Evolutionary conservation across 176 grass and related monocot genomes (phyloP), one percentile per base, ranked within the genome.

Genomic region (Paspalum notatum): DNA sequence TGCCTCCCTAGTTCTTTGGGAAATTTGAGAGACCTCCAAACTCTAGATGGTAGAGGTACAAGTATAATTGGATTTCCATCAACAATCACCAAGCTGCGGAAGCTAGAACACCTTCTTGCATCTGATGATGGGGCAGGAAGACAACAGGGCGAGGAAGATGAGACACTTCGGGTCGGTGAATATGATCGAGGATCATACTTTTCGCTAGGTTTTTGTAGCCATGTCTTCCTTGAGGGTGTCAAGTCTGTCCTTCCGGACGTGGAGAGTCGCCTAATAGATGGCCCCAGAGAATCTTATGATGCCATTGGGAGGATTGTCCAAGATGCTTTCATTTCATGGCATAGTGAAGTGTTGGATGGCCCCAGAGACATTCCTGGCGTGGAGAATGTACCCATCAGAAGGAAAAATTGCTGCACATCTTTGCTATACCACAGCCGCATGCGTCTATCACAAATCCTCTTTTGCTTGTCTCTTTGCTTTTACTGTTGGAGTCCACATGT

Each of bases 1-100:
- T 1, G 13, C 3, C 44, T 82, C 0, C 68, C 80, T 6, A 2
- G 24, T 26, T 82, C 56, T 5, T 73, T 82, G 13, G 68, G 56
- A 6, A 82, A 82, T 18, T 1, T 73, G 18, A 27, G 45, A 32
- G 55, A 73, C 2, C 80, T 73, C 26, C 18, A 82, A 13, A 82
- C 80, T 42, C 7, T 82, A 18, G 80, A 82, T 53, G 5, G 62
- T 1, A 73, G 44, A 73, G 20, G n/a, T 20, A 82, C 68, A 12
- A 0, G 0, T 0, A 42, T 82, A 73, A 0, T 0, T 3, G 3
- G 38, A 0, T 13, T 48, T 7, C 79, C 79, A 17, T 22, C 3
- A 5, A 42, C 56, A 4, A 27, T 74, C 9, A 64, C 32, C 2
- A 65, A 64, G 1, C 45, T 83, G 0, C 45, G 0, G 12, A 84